Evolutionary conservation across 192 early-diverging fungal genomes (phyloP).

Genomic region (Diversispora epigaea): DNA sequence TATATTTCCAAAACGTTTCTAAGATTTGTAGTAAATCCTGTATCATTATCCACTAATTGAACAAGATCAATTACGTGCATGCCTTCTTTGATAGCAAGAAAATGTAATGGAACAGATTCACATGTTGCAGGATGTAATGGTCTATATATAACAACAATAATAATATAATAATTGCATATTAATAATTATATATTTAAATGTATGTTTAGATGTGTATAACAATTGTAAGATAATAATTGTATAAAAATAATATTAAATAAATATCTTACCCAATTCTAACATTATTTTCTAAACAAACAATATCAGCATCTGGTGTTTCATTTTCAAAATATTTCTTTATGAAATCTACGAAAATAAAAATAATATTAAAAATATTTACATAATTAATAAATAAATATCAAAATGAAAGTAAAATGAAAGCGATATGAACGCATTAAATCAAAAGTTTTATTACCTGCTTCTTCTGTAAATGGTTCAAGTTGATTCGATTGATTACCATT

Average conservation of each 20-base stretch:
- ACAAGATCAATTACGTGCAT: slow-evolving; percentile 58
- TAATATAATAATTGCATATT: neutral
- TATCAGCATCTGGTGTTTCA: slow-evolving; percentile 60
- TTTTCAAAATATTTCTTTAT: slow-evolving; percentile 54
- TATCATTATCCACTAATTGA: slow-evolving; percentile 59
- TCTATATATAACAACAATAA: slow-evolving; percentile 29
- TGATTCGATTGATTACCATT: slow-evolving; percentile 32
- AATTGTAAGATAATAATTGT: no score
- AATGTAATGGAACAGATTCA: slow-evolving; percentile 55
- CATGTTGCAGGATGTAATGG: slow-evolving; percentile 56
- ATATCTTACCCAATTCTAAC: slow-evolving; percentile 52
- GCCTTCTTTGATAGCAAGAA: slow-evolving; percentile 59
- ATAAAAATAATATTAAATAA: no score
- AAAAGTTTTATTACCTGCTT: slow-evolving; percentile 45
- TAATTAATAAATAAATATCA: neutral
- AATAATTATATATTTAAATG: neutral
- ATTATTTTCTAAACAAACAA: slow-evolving; percentile 61
- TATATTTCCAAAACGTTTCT: slow-evolving; percentile 40
- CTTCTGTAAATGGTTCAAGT: slow-evolving; percentile 61
- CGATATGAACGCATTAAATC: no score
- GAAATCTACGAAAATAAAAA: slow-evolving; percentile 39
- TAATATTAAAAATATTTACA: neutral
- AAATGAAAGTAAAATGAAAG: neutral
- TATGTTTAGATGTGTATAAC: neutral
- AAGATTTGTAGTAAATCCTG: slow-evolving; percentile 60